phyloP scores from a whole-genome alignment of 2,329 filamentous ascomycete genomes.

The Aspergillus neoniger region DNA sequence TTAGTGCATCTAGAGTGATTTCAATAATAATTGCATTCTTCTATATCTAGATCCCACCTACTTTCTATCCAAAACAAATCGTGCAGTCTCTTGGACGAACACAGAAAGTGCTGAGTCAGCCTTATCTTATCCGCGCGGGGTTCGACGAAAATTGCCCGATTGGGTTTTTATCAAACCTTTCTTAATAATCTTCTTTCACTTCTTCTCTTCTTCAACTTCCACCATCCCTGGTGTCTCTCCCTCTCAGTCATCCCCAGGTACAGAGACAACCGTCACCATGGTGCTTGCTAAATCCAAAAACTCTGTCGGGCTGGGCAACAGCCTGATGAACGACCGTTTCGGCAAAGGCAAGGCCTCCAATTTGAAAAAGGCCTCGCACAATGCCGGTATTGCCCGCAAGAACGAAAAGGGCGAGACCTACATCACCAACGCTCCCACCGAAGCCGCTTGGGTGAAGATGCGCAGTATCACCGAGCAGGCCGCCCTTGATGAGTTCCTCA shows the following conservation, averaged over 20 bases:
- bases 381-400: constrained; percentile 67
- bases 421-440: constrained; percentile 84
- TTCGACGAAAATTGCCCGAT: constrained; percentile 11
- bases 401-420: constrained; percentile 83
- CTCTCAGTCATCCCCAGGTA: background rate
- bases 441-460: constrained; percentile 99
- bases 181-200: constrained; percentile 16
- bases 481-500: constrained; percentile 93
- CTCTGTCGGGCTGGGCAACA: constrained; percentile 89
- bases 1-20: background rate
- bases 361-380: constrained; percentile 69
- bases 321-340: constrained; percentile 98
- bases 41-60: background rate
- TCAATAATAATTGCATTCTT: background rate
- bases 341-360: constrained; percentile 86
- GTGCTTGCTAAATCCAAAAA: constrained; percentile 91
- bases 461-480: constrained; percentile 97
- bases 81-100: too few relatives aligned
- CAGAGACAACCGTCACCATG: constrained; percentile 51
- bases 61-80: too few relatives aligned
- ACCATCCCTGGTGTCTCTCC: background rate
- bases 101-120: constrained; percentile 28
- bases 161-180: constrained; percentile 16
- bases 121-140: constrained; percentile 29
- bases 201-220: background rate